These are phyloP conservation scores for Fusarium oligoseptatum DNA, from an alignment of 2,329 filamentous ascomycete genomes.

Conservation along the genomic window DNA sequence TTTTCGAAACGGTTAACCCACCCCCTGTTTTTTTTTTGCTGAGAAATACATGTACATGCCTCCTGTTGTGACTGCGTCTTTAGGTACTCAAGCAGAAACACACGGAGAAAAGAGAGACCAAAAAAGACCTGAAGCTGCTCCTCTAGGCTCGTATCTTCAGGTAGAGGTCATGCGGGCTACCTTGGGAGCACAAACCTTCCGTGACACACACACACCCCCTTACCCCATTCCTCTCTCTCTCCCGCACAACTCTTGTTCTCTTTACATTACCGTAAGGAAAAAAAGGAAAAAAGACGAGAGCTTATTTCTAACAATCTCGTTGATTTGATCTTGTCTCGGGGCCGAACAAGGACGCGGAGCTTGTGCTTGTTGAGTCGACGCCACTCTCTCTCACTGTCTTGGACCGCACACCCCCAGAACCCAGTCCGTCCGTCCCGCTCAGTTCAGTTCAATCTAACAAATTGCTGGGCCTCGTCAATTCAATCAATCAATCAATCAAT, in stretches of 20 bases:
- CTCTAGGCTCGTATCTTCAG: slow-evolving; percentile 1
- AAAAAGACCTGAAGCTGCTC: neutral
- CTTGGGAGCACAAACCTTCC: neutral
- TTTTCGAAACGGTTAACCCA: neutral
- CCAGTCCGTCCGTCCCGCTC: neutral
- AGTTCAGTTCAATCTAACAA: neutral
- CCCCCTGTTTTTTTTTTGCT: neutral
- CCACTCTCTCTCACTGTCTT: neutral
- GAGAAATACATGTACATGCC: neutral
- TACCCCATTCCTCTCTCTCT: slow-evolving; percentile 11
- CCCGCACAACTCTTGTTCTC: slow-evolving; percentile 2
- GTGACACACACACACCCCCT: slow-evolving; percentile 4
- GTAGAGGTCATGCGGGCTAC: slow-evolving; percentile 11
- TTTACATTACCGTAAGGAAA: slow-evolving; percentile 7
- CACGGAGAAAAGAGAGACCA: neutral
- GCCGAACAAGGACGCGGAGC: slow-evolving; percentile 9
- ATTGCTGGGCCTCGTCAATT: neutral
- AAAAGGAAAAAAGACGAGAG: neutral
- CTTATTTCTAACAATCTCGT: neutral
- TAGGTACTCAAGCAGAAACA: slow-evolving; percentile 1
- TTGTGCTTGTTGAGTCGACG: neutral
- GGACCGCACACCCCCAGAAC: neutral
- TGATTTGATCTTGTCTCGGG: neutral
- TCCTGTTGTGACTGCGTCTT: neutral
- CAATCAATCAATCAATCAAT: slow-evolving; percentile 1